phyloP scores from a whole-genome alignment of 805 yeast species.

The Barnettozyma wickerhamii region DNA sequence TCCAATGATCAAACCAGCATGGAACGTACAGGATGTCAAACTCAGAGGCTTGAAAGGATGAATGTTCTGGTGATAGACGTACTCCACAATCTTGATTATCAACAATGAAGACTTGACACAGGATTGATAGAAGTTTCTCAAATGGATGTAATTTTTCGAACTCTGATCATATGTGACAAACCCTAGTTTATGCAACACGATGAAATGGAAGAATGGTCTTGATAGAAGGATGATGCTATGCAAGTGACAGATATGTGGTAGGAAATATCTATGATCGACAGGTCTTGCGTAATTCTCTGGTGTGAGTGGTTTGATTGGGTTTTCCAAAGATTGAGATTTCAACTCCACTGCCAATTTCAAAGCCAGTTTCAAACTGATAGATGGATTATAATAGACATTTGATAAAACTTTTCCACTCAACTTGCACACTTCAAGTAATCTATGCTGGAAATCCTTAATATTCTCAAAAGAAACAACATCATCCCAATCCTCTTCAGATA shows the following conservation, averaged over 20 bases:
- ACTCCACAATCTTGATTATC: slow-evolving; percentile 30
- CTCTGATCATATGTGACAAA: slow-evolving; percentile 15
- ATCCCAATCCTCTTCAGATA: slow-evolving; percentile 36
- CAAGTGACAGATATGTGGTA: slow-evolving; percentile 35
- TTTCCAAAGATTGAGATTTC: slow-evolving; percentile 31
- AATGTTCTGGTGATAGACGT: slow-evolving; percentile 23
- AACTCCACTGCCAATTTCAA: slow-evolving; percentile 32
- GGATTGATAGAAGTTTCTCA: slow-evolving; percentile 30
- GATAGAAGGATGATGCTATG: slow-evolving; percentile 35
- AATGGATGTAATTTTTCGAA: slow-evolving; percentile 15
- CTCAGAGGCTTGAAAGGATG: slow-evolving; percentile 35
- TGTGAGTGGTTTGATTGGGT: slow-evolving; percentile 29
- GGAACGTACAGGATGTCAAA: slow-evolving; percentile 30
- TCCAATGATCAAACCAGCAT: slow-evolving; percentile 35
- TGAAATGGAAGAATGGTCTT: slow-evolving; percentile 38
- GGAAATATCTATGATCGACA: slow-evolving; percentile 20
- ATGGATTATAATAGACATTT: slow-evolving; percentile 30
- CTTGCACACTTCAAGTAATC: slow-evolving; percentile 27
- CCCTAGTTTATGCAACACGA: slow-evolving; percentile 22
- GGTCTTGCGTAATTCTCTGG: slow-evolving; percentile 23
- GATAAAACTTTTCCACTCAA: slow-evolving; percentile 30
- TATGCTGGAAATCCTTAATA: slow-evolving; percentile 27
- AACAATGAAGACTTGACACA: slow-evolving; percentile 34
- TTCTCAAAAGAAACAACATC: slow-evolving; percentile 24
- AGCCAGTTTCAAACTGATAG: slow-evolving; percentile 29